Conservation (phyloP, 2,329 filamentous ascomycete genomes). For the Magnaporthales sp. region DNA sequence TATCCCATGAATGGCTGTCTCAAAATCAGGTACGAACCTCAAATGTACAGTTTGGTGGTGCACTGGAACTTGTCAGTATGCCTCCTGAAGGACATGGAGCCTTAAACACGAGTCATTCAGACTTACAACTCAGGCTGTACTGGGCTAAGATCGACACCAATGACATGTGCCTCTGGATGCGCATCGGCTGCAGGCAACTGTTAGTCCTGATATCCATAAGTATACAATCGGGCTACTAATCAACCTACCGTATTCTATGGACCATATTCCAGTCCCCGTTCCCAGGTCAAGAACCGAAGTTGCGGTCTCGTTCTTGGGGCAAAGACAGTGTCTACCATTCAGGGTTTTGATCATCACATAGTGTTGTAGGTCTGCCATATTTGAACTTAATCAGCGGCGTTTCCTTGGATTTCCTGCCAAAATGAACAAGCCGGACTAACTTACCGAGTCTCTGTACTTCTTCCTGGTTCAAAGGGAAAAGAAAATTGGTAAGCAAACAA, state of each 20-base stretch:
- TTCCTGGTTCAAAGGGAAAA: constrained; percentile 3
- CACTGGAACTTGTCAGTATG: constrained; percentile 1
- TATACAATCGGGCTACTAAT: neutral
- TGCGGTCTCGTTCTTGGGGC: constrained; percentile 12
- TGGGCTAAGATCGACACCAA: constrained; percentile 15
- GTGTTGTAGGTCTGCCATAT: constrained; percentile 12
- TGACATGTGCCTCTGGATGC: constrained; percentile 13
- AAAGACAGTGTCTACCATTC: constrained; percentile 10
- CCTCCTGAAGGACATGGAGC: neutral
- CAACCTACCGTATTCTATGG: constrained; percentile 14
- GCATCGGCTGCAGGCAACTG: constrained; percentile 10
- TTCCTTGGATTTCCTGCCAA: neutral
- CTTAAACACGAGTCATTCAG: neutral
- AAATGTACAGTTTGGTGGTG: constrained; percentile 9
- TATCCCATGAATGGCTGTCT: neutral
- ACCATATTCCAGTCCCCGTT: constrained; percentile 16
- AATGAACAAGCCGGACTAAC: neutral
- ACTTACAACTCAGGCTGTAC: constrained; percentile 15
- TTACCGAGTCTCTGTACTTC: constrained; percentile 14
- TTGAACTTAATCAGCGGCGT: neutral
- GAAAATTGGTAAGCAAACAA: neutral
- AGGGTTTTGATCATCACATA: constrained; percentile 13
- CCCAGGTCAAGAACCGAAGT: constrained; percentile 14
- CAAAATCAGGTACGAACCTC: neutral
- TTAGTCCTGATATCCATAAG: neutral